Conservation (phyloP, 2,329 filamentous ascomycete genomes). For the Pestalotiopsis sp. region DNA sequence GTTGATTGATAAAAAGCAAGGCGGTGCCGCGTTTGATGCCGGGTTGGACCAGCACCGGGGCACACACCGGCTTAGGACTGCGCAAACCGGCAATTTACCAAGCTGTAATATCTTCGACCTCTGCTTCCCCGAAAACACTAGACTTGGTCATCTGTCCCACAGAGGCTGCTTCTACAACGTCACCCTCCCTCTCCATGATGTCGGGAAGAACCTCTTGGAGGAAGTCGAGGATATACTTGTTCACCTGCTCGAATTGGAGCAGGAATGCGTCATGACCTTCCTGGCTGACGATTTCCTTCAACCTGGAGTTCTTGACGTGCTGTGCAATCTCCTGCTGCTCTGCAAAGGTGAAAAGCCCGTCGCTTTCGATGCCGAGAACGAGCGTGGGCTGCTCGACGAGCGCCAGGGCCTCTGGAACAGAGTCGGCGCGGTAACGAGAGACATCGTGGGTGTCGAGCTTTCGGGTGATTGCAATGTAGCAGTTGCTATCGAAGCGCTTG, state of each 20-base stretch:
- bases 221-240: slow-evolving; percentile 82
- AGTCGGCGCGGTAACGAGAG: slow-evolving; percentile 71
- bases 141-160: slow-evolving; percentile 75
- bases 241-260: slow-evolving; percentile 96
- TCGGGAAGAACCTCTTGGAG: slow-evolving; percentile 81
- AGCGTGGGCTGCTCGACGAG: slow-evolving; percentile 87
- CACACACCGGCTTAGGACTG: not conserved
- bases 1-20: not conserved
- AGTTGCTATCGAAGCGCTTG: slow-evolving; percentile 95
- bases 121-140: slow-evolving; percentile 92
- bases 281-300: slow-evolving; percentile 88
- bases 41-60: no score
- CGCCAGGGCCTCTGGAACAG: slow-evolving; percentile 74
- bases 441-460: slow-evolving; percentile 98
- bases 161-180: slow-evolving; percentile 45
- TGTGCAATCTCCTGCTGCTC: slow-evolving; percentile 92
- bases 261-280: slow-evolving; percentile 97
- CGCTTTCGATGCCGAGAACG: slow-evolving; percentile 91
- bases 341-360: slow-evolving; percentile 95
- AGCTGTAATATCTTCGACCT: slow-evolving; percentile 94
- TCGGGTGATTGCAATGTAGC: slow-evolving; percentile 97
- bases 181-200: slow-evolving; percentile 73
- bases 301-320: slow-evolving; percentile 73
- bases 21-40: not conserved
- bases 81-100: slow-evolving; percentile 63